Conservation (phyloP, 2,329 filamentous ascomycete species). For the Magnaporthales sp. region DNA sequence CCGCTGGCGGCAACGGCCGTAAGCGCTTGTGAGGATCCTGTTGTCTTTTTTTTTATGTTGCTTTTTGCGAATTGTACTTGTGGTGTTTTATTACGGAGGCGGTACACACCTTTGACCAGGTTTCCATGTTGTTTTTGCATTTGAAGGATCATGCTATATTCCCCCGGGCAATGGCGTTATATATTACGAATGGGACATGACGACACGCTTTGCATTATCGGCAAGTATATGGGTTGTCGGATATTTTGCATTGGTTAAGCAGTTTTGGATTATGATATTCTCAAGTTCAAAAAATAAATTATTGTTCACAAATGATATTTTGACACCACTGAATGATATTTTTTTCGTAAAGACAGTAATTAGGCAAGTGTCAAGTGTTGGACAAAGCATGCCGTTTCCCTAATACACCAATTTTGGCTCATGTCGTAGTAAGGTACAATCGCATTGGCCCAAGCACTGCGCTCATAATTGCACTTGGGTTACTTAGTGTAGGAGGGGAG, state of each 20-base stretch:
- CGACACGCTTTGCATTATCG: not conserved
- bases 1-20: constrained; percentile 30
- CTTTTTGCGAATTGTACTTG: not conserved
- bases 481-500: not conserved
- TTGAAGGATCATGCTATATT: not conserved
- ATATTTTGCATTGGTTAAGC: not conserved
- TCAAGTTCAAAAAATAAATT: not conserved
- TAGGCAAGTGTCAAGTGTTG: too few relatives aligned
- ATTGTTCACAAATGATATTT: not conserved
- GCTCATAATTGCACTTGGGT: too few relatives aligned
- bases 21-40: constrained; percentile 19
- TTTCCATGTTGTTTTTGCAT: not conserved
- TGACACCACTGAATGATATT: too few relatives aligned
- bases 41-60: not conserved
- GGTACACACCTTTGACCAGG: not conserved
- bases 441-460: not conserved
- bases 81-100: not conserved
- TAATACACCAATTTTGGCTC: too few relatives aligned
- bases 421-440: too few relatives aligned
- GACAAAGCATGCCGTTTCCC: not conserved
- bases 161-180: not conserved
- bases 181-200: not conserved
- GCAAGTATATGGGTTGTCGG: not conserved
- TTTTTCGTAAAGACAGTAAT: too few relatives aligned
- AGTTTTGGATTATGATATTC: not conserved